These are phyloP conservation scores for Thalassia testudinum DNA, from an alignment of 116 monocot genomes.

Conservation along the genomic window DNA sequence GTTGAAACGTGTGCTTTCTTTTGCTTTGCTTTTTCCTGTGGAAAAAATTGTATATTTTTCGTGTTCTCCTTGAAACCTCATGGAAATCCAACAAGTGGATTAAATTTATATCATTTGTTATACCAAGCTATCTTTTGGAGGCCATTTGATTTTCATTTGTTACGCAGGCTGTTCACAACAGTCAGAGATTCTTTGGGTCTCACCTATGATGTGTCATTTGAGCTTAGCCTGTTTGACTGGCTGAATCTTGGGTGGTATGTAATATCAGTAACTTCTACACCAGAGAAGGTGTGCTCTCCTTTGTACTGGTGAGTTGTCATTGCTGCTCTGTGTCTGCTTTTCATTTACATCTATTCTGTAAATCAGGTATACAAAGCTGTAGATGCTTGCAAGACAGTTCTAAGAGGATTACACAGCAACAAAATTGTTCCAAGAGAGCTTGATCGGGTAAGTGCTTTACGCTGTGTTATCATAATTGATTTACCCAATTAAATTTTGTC, in stretches of 20 bases:
- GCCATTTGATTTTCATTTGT: too few species aligned
- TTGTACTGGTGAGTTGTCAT: not conserved
- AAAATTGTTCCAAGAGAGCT: constrained; percentile 78
- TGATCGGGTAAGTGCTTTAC: constrained; percentile 48
- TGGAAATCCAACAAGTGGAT: too few species aligned
- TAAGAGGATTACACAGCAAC: constrained; percentile 71
- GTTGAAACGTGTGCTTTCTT: too few species aligned
- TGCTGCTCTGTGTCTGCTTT: not conserved
- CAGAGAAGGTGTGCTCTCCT: constrained; percentile 57
- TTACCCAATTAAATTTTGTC: too few species aligned
- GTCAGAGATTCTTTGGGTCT: constrained; percentile 93
- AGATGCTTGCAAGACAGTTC: constrained; percentile 97
- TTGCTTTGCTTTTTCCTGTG: too few species aligned
- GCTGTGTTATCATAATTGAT: too few species aligned
- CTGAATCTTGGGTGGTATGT: constrained; percentile 96
- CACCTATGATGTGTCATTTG: constrained; percentile 99
- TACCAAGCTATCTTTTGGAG: too few species aligned
- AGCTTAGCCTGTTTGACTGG: constrained; percentile 89
- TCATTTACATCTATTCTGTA: not conserved
- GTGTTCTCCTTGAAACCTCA: too few species aligned
- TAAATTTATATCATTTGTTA: too few species aligned
- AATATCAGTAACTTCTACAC: constrained; percentile 92
- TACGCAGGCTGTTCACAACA: constrained; percentile 82
- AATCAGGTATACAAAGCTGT: constrained; percentile 81
- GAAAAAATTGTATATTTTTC: too few species aligned